Percentiles rank a stretch among this genome's conserved stretches.
Conservation (phyloP, 495 filamentous ascomycete species). For the Diplogelasinospora grovesii region DNA sequence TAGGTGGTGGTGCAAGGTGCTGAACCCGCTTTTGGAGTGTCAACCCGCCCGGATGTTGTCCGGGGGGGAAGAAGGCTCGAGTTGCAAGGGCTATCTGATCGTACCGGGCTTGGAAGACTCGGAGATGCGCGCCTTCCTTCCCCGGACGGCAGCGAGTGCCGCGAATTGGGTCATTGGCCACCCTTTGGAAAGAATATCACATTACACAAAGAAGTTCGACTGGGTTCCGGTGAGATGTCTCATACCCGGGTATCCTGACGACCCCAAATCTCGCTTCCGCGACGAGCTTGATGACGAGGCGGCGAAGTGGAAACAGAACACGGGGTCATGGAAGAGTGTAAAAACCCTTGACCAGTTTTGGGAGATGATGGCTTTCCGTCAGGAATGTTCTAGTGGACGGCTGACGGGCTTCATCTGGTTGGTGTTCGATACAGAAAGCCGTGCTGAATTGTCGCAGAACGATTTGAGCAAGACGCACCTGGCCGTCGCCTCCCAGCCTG, state of each 20-base stretch:
- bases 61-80: conserved; percentile 28
- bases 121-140: conserved; percentile 61
- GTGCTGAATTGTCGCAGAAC: neutral
- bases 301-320: conserved; percentile 33
- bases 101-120: conserved; percentile 77
- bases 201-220: conserved; percentile 51
- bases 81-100: conserved; percentile 66
- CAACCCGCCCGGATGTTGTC: no score
- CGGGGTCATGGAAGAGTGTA: conserved; percentile 76
- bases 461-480: no score
- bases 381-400: conserved; percentile 88
- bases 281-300: conserved; percentile 74
- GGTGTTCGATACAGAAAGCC: conserved; percentile 53
- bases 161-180: conserved; percentile 49
- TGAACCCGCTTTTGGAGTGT: conserved; percentile 65
- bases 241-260: conserved; percentile 88
- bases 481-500: neutral
- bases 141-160: conserved; percentile 34
- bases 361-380: conserved; percentile 96
- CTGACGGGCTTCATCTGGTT: conserved; percentile 94
- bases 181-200: conserved; percentile 55
- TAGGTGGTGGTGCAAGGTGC: conserved; percentile 87
- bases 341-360: conserved; percentile 84
- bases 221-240: conserved; percentile 72
- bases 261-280: conserved; percentile 89